phyloP scores from a whole-genome alignment of 78 protist species.

The Monocercomonoides exilis region DNA sequence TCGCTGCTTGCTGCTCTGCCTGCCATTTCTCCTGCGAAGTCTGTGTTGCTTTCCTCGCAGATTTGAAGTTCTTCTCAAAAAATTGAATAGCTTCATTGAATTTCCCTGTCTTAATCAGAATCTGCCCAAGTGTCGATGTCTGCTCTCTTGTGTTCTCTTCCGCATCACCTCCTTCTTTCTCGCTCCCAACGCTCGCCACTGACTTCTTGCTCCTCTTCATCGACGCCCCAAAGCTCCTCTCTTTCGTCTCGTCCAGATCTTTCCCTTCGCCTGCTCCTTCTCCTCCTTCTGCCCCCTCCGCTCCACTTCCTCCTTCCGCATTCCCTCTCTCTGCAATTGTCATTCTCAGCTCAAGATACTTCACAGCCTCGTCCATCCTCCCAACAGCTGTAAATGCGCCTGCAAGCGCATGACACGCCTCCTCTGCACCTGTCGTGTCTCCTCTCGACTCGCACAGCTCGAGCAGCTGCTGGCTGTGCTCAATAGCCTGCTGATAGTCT shows the following conservation, averaged over 20 bases:
- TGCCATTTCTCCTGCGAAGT: not conserved
- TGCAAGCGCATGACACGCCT: conserved; percentile 6
- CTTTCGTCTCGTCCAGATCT: too few species aligned
- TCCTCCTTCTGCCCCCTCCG: not conserved
- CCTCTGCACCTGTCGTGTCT: not conserved
- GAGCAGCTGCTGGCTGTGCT: not conserved
- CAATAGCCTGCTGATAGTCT: not conserved
- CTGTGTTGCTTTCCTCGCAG: not conserved
- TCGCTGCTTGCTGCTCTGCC: not conserved
- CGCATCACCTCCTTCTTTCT: not conserved
- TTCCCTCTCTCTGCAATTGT: not conserved
- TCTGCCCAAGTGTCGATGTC: not conserved
- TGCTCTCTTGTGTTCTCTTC: not conserved
- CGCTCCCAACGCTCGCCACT: not conserved
- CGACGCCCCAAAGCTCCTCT: too few species aligned
- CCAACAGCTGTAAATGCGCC: not conserved
- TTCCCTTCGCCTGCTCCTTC: too few species aligned
- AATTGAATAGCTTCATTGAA: not conserved
- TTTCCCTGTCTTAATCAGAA: not conserved
- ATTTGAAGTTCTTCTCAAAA: conserved; percentile 7
- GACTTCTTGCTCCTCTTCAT: too few species aligned
- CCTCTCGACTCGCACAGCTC: not conserved
- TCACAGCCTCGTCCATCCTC: not conserved
- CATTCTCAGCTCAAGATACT: not conserved
- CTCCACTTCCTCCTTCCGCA: not conserved